Conservation (phyloP, 139 green algal genomes). For the Auxenochlorella protothecoides region DNA sequence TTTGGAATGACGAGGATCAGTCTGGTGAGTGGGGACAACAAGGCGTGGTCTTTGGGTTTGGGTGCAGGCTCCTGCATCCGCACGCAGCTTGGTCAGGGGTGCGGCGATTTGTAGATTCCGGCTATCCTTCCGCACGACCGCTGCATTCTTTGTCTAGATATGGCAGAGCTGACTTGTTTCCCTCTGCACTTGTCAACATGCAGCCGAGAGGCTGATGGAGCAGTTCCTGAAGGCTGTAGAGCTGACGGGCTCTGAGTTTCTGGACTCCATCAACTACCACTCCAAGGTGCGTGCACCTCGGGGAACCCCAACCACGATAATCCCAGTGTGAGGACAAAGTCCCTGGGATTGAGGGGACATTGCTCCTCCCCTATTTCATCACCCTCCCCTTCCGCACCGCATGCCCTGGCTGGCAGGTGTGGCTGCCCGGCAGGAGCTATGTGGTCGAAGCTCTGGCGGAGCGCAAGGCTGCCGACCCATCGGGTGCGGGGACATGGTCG, state of each 20-base stretch:
- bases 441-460: slow-evolving; percentile 45
- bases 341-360: too few relatives aligned
- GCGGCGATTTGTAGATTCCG: too few relatives aligned
- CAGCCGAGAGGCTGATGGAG: slow-evolving; percentile 35
- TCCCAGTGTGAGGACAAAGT: too few relatives aligned
- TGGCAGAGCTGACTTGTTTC: too few relatives aligned
- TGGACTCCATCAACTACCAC: slow-evolving; percentile 46
- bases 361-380: too few relatives aligned
- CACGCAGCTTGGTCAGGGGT: too few relatives aligned
- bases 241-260: slow-evolving; percentile 83
- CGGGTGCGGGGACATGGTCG: slow-evolving; percentile 7
- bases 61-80: too few relatives aligned
- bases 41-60: too few relatives aligned
- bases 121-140: too few relatives aligned
- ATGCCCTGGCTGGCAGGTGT: slow-evolving; percentile 26
- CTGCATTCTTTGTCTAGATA: too few relatives aligned
- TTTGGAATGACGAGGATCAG: slow-evolving; percentile 59
- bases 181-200: neutral
- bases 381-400: too few relatives aligned
- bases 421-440: slow-evolving; percentile 73
- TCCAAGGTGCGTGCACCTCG: slow-evolving; percentile 6
- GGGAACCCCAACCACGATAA: too few relatives aligned
- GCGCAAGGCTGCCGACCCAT: slow-evolving; percentile 38
- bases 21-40: neutral
- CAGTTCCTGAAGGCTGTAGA: slow-evolving; percentile 73